Percentiles rank a stretch among this genome's conserved stretches.
Conservation (phyloP, 371 early-diverging fungal species). For the Parasitella parasitica region DNA sequence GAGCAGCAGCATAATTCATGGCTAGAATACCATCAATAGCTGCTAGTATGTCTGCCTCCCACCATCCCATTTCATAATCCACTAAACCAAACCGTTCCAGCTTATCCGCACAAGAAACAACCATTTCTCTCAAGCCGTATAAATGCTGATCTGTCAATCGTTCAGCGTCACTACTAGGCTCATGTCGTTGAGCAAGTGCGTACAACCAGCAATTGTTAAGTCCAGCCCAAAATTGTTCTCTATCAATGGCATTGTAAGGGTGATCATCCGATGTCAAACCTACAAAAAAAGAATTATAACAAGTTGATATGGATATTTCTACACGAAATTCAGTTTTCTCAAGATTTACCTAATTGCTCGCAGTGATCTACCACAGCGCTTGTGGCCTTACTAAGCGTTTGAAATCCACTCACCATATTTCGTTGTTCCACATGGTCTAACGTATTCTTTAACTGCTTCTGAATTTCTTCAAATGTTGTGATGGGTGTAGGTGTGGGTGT, state of each 20-base stretch:
- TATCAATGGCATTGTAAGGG: constrained; percentile 53
- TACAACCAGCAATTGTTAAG: constrained; percentile 82
- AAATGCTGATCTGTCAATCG: constrained; percentile 60
- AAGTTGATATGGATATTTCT: constrained; percentile 23
- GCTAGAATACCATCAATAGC: constrained; percentile 63
- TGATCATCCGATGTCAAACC: constrained; percentile 56
- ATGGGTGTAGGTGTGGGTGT: constrained; percentile 14
- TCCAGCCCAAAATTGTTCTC: constrained; percentile 77
- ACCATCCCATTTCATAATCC: constrained; percentile 86
- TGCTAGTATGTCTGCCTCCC: constrained; percentile 79
- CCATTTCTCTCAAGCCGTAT: constrained; percentile 60
- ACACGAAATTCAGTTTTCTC: neutral
- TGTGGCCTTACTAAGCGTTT: constrained; percentile 70
- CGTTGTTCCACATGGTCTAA: constrained; percentile 68
- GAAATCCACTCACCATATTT: constrained; percentile 71
- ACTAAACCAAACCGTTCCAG: constrained; percentile 78
- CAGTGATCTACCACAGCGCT: constrained; percentile 72
- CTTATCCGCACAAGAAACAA: constrained; percentile 75
- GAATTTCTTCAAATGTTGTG: constrained; percentile 66
- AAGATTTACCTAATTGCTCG: constrained; percentile 62
- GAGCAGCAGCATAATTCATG: constrained; percentile 52
- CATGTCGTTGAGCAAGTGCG: constrained; percentile 65
- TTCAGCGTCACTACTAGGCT: constrained; percentile 58
- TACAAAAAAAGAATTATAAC: too few species aligned
- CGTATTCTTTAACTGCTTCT: constrained; percentile 69